phyloP scores from a whole-genome alignment of 2,329 filamentous ascomycete species.

The Lecanicillium sp. region DNA sequence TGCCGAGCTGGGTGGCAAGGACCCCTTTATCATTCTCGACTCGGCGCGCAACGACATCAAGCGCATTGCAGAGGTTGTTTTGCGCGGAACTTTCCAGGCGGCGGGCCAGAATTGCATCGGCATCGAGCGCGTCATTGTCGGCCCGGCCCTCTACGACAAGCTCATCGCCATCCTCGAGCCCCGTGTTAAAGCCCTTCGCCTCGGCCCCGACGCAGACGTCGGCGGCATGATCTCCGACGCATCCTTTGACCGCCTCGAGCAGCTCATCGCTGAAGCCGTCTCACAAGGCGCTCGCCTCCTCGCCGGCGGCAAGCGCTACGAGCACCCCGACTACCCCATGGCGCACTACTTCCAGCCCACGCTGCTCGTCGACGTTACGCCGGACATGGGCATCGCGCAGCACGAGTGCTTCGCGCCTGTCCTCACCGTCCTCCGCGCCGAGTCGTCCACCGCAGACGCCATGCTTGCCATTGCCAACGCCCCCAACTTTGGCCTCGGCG shows the following conservation, averaged over 20 bases:
- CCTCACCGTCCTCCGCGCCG: conserved; percentile 74
- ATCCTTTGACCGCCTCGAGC: conserved; percentile 68
- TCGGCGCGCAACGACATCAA: conserved; percentile 59
- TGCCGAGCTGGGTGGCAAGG: conserved; percentile 91
- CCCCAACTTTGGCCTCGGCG: conserved; percentile 78
- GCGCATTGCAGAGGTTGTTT: conserved; percentile 71
- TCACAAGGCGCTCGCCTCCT: conserved; percentile 71
- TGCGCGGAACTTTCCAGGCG: conserved; percentile 91
- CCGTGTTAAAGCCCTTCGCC: conserved; percentile 64
- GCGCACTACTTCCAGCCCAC: conserved; percentile 94
- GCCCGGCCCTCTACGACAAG: conserved; percentile 65
- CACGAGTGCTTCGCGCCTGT: conserved; percentile 91
- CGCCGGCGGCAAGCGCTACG: conserved; percentile 64
- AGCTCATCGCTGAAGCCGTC: conserved; percentile 70
- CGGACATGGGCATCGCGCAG: conserved; percentile 77
- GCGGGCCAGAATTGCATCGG: conserved; percentile 97
- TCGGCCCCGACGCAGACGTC: conserved; percentile 74
- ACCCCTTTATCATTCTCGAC: conserved; percentile 83
- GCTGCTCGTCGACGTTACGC: conserved; percentile 80
- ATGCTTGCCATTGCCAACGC: conserved; percentile 76
- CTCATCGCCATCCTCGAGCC: conserved; percentile 65
- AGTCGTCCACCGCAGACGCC: conserved; percentile 48
- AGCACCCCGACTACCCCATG: conserved; percentile 63
- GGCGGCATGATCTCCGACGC: conserved; percentile 82
- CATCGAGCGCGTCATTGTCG: conserved; percentile 84